Percentiles rank a stretch among this genome's conserved stretches.
Conservation (phyloP, 768 basidiomycete genomes). For the Russula sp. region DNA sequence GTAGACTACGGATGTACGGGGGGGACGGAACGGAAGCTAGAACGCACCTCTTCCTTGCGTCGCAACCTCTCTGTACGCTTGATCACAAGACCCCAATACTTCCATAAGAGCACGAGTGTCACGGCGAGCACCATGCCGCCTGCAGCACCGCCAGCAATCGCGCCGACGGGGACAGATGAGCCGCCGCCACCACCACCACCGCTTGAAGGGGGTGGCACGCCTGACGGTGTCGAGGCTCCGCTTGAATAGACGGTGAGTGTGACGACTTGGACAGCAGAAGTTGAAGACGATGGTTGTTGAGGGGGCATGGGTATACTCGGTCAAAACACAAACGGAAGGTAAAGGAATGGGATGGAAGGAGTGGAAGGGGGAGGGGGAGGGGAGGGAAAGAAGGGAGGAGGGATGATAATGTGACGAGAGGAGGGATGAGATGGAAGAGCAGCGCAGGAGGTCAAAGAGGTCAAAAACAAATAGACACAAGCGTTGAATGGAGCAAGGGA, state of each 20-base stretch:
- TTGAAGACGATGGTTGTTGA: not conserved
- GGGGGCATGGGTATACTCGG: not conserved
- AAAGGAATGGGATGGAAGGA: not conserved
- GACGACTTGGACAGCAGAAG: not conserved
- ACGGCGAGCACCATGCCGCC: slow-evolving; percentile 44
- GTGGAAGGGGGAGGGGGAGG: not conserved
- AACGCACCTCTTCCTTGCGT: slow-evolving; percentile 28
- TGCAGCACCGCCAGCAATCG: slow-evolving; percentile 43
- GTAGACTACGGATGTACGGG: not conserved
- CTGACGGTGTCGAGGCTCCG: not conserved
- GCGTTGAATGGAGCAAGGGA: too few species aligned
- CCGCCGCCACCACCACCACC: too few species aligned
- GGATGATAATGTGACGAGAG: not conserved
- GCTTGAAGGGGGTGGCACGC: slow-evolving; percentile 1
- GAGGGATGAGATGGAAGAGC: too few species aligned
- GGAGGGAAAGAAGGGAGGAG: not conserved
- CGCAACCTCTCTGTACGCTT: slow-evolving; percentile 32
- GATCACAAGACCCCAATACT: slow-evolving; percentile 39
- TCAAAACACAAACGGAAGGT: too few species aligned
- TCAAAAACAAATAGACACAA: too few species aligned
- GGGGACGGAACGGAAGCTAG: not conserved
- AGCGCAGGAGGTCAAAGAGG: too few species aligned
- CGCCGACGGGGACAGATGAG: slow-evolving; percentile 36
- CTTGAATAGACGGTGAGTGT: slow-evolving; percentile 5
- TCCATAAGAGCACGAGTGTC: slow-evolving; percentile 37